phyloP scores from a whole-genome alignment of 2,329 filamentous ascomycete species.

The Neopestalotiopsis clavispora region DNA sequence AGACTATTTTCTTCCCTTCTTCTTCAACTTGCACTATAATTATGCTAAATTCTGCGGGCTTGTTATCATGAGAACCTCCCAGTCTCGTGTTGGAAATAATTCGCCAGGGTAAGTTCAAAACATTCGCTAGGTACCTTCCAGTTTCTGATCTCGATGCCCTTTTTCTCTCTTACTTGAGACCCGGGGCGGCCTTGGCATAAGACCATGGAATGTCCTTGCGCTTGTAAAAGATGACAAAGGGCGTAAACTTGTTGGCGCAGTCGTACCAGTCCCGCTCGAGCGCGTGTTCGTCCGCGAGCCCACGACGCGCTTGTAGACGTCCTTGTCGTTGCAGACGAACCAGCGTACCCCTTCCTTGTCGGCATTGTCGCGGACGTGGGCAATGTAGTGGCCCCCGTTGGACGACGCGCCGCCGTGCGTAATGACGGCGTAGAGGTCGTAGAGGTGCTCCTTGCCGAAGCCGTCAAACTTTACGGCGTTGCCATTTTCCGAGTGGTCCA shows the following conservation, averaged over 20 bases:
- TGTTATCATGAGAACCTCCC: too few species aligned
- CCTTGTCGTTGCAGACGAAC: conserved; percentile 54
- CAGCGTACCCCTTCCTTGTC: conserved; percentile 46
- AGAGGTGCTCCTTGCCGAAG: conserved; percentile 66
- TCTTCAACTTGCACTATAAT: not conserved
- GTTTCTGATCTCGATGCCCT: not conserved
- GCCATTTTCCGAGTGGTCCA: conserved; percentile 1
- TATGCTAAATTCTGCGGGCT: not conserved
- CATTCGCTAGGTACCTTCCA: not conserved
- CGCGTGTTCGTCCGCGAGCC: conserved; percentile 1
- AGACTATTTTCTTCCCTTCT: not conserved
- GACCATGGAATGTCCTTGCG: conserved; percentile 23
- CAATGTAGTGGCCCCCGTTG: conserved; percentile 80
- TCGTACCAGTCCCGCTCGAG: conserved; percentile 16
- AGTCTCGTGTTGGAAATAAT: too few species aligned
- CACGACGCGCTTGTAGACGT: conserved; percentile 7
- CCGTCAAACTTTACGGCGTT: conserved; percentile 42
- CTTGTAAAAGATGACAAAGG: conserved; percentile 28
- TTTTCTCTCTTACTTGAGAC: not conserved
- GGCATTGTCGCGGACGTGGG: conserved; percentile 63
- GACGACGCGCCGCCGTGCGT: conserved; percentile 73
- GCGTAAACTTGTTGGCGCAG: conserved; percentile 18
- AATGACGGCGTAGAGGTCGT: conserved; percentile 87
- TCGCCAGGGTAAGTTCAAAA: too few species aligned
- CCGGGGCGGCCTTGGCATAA: conserved; percentile 3